Evolutionary conservation across 345 rosid species (phyloP).

Genomic region (Microcos paniculata): DNA sequence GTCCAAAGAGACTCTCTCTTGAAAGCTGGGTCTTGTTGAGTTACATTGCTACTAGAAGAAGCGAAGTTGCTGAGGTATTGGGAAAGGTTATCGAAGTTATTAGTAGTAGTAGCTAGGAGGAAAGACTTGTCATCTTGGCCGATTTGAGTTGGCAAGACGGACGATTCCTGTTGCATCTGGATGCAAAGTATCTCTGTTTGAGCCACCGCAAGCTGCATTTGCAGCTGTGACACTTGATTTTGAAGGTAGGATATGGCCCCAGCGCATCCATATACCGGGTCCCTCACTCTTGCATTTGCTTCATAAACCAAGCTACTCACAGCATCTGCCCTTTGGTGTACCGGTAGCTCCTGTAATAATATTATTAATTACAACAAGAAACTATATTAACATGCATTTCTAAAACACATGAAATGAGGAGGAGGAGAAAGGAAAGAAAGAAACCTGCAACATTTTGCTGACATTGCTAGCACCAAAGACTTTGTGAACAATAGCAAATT

Average conservation of each 20-base stretch:
- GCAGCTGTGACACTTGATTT: slow-evolving; percentile 75
- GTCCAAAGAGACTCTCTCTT: slow-evolving; percentile 80
- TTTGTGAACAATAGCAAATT: slow-evolving; percentile 83
- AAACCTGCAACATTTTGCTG: slow-evolving; percentile 86
- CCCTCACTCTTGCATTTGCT: slow-evolving; percentile 78
- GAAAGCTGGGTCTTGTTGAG: slow-evolving; percentile 57
- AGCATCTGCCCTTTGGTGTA: slow-evolving; percentile 77
- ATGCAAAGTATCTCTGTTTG: slow-evolving; percentile 76
- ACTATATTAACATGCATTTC: not conserved
- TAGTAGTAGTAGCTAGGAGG: slow-evolving; percentile 27
- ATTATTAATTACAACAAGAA: slow-evolving; percentile 8
- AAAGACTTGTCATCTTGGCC: slow-evolving; percentile 48
- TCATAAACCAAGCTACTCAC: slow-evolving; percentile 82
- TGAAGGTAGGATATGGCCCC: slow-evolving; percentile 81
- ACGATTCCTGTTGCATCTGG: slow-evolving; percentile 69
- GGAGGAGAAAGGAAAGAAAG: slow-evolving; percentile 5
- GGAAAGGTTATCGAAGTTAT: slow-evolving; percentile 31
- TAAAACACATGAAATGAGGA: not conserved
- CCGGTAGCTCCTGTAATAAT: slow-evolving; percentile 58
- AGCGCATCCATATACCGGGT: slow-evolving; percentile 83
- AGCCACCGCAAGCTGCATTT: slow-evolving; percentile 82
- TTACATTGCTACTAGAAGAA: slow-evolving; percentile 56
- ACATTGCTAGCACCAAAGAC: slow-evolving; percentile 89
- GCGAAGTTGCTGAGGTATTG: slow-evolving; percentile 51
- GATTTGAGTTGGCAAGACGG: slow-evolving; percentile 29